phyloP scores from a whole-genome alignment of 108 stramenopile species.

The Pseudonitzschia pungens region DNA sequence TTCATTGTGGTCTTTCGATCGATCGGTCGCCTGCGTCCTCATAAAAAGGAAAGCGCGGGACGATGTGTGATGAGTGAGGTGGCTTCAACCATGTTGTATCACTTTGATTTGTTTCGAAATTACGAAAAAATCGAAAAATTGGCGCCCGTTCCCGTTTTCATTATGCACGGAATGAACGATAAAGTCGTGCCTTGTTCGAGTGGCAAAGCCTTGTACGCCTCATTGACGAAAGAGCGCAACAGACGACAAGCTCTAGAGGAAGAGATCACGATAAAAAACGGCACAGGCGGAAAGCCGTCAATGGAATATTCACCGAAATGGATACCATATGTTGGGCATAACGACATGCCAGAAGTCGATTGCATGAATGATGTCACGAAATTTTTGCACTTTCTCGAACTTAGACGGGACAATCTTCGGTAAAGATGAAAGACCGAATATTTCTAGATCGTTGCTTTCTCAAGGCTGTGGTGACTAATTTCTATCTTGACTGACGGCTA shows the following conservation, averaged over 20 bases:
- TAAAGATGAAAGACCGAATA: no score
- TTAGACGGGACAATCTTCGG: not conserved
- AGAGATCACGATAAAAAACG: not conserved
- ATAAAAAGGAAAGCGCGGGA: conserved; percentile 22
- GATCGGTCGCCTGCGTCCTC: not conserved
- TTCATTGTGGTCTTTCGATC: not conserved
- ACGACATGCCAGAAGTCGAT: conserved; percentile 33
- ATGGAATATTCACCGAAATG: conserved; percentile 31
- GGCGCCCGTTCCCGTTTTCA: conserved; percentile 26
- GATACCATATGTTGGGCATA: conserved; percentile 32
- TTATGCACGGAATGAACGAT: conserved; percentile 31
- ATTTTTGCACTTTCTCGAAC: conserved; percentile 25
- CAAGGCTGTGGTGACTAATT: no score
- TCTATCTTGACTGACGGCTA: no score
- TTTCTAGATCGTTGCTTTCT: no score
- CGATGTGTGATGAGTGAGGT: conserved; percentile 31
- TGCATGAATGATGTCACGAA: conserved; percentile 18
- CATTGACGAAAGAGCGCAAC: conserved; percentile 3
- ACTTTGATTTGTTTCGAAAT: conserved; percentile 31
- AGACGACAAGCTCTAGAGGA: not conserved
- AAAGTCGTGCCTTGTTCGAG: conserved; percentile 32
- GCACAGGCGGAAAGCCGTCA: conserved; percentile 4
- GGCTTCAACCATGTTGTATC: conserved; percentile 19
- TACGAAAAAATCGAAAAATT: conserved; percentile 31
- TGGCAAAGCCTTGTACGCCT: conserved; percentile 27